Evolutionary conservation across 2,329 filamentous ascomycete genomes (phyloP), one percentile per base, ranked within the genome.

Genomic region (Alternaria sp.): DNA sequence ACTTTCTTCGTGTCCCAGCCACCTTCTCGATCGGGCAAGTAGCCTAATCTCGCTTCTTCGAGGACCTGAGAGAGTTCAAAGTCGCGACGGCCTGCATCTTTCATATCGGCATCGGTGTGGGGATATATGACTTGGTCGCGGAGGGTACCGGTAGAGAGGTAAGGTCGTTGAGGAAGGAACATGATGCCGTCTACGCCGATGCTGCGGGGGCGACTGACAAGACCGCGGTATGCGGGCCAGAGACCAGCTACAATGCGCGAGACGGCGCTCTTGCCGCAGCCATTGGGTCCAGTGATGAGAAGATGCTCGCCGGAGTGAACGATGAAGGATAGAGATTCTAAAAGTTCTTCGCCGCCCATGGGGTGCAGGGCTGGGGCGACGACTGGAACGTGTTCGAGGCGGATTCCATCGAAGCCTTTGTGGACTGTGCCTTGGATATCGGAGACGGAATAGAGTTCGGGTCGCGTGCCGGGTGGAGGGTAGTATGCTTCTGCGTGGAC

Each of bases 41-140:
- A 98, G 5, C 93, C 95, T 0, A 99, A 85, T 60, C 89, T 89
- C 0, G 94, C 94, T 55, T 92, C 91, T 60, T 97, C 92, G 4
- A 99, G 86, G 3, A 96, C 88, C 25, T 85, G 85, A 75, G 90
- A 88, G 19, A 99, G 86, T 68, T 97, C 92, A 30, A 88, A 84
- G 77, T 99, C 96, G 3, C 87, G 88, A 71, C 90, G 90, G 15
- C 91, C 89, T 65, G 91, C 90, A 62, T 92, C 90, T 28, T 89
- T 90, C 96, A 99, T 98, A 73, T 99, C 96, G 45, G 94, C 84
- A 77, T 97, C 95, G 7, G 93, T 95, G 73, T 99, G 93, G 0
- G 96, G 96, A 72, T 99, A 99, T 76, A 98, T 97, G 73, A 99
- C 93, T 82, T 99, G 96, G 74, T 99, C 96, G 25, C 96, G 91